phyloP scores from a whole-genome alignment of 129 eudicot species.

The Rutidosis leptorrhynchoides region DNA sequence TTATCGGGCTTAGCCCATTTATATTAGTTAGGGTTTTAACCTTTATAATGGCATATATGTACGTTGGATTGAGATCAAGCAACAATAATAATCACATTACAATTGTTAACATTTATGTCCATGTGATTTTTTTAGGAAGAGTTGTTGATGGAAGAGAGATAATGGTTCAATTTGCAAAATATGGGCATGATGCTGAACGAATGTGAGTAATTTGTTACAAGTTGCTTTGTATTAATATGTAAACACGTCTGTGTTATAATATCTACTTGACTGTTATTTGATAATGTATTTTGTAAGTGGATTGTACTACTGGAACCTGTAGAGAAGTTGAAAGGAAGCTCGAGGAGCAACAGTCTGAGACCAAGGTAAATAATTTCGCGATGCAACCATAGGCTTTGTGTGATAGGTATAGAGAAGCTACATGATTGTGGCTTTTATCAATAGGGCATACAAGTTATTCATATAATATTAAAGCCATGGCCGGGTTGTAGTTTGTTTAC shows the following conservation, averaged over 20 bases:
- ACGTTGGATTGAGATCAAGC: no score
- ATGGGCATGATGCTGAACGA: slow-evolving; percentile 89
- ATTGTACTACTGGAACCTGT: slow-evolving; percentile 60
- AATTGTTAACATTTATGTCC: no score
- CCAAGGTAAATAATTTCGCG: slow-evolving; percentile 55
- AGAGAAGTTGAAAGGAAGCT: slow-evolving; percentile 53
- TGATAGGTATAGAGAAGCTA: no score
- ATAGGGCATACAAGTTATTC: no score
- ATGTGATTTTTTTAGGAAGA: slow-evolving; percentile 45
- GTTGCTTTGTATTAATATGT: not conserved
- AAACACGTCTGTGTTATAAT: not conserved
- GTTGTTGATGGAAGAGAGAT: slow-evolving; percentile 97
- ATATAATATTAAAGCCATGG: no score
- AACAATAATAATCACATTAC: no score
- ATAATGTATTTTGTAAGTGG: not conserved
- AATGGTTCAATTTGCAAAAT: slow-evolving; percentile 93
- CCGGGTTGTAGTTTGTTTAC: not conserved
- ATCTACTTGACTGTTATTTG: not conserved
- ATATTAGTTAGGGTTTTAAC: no score
- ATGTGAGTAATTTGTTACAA: slow-evolving; percentile 49
- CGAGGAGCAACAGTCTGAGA: slow-evolving; percentile 93
- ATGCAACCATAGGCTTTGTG: not conserved
- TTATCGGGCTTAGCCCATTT: no score
- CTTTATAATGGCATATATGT: no score
- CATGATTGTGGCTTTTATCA: no score